These are phyloP conservation scores for Exophiala viscosa DNA, from an alignment of 2,329 filamentous ascomycete species.

Conservation along the genomic window DNA sequence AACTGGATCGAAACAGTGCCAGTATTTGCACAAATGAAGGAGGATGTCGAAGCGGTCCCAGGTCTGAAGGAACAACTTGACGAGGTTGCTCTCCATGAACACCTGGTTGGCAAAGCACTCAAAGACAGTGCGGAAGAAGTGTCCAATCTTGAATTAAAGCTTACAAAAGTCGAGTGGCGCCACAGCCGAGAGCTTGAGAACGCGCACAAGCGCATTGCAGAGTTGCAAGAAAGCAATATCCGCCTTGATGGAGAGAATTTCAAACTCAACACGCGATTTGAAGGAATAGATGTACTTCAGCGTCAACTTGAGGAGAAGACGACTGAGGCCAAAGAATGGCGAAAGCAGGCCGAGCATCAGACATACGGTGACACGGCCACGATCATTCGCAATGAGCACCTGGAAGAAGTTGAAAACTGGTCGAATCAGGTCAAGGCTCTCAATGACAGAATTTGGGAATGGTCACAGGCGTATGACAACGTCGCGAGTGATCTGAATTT, in stretches of 20 bases:
- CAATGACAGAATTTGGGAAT: not conserved
- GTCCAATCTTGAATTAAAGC: not conserved
- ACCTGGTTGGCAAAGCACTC: not conserved
- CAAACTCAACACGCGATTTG: not conserved
- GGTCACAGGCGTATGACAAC: not conserved
- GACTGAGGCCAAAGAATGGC: not conserved
- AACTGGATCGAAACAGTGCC: constrained; percentile 6
- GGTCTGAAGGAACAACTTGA: not conserved
- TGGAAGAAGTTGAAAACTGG: not conserved
- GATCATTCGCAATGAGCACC: not conserved
- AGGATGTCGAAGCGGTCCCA: not conserved
- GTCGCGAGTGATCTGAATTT: not conserved
- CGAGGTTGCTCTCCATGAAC: not conserved
- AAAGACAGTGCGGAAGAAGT: not conserved
- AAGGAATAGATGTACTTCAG: not conserved
- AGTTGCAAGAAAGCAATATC: constrained; percentile 4
- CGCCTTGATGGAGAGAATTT: constrained; percentile 3
- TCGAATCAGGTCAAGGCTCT: not conserved
- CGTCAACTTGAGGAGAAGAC: not conserved
- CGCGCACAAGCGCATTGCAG: not conserved
- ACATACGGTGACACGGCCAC: constrained; percentile 3
- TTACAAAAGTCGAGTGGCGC: not conserved
- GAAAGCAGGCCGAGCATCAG: not conserved
- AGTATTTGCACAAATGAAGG: not conserved
- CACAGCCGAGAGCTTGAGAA: not conserved